Base-by-base conservation (phyloP, 495 filamentous ascomycete genomes). In the Xylaria scruposa region DNA sequence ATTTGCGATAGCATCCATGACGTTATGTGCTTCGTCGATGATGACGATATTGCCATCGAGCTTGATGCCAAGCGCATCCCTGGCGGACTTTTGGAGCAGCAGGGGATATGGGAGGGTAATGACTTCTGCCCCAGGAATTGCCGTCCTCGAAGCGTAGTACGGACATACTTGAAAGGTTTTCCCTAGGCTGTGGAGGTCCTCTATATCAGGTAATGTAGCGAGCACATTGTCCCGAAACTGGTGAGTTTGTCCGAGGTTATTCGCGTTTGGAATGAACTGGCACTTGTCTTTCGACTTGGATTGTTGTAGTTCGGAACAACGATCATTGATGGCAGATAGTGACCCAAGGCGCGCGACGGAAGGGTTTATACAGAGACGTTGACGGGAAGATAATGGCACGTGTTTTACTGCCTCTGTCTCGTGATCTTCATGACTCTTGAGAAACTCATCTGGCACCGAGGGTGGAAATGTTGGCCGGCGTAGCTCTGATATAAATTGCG, bases 21-120 rank as follows among this genome's bases (percentile, higher is more conserved):
- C 87, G 78, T 99, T 99, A 78, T 99, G 96, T 1, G 97, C 96
- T 83, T 99, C 96, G 76, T 99, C 96, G 73, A 99, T 93, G 54
- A 99, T 92, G 29, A 99, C 88, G 2, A 98, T 86, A 78, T 97
- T 95, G 8, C 89, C 91, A 74, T 95, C 94, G 12, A 99, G 81
- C 38, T 92, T 96, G 26, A 99, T 87, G 42, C 90, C 90, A 4
- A 99, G 86, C 5, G 96, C 94, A 69, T 98, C 94, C 54, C 96
- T 86, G 6, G 96, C 95, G 36, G 92, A 94, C 75, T 91, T 92
- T 75, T 98, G 96, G 36, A 99, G 84, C 0, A 99, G 85, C 29
- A 98, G 80, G 19, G 94, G 96, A 80, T 99, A 99, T 26, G 96
- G 96, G 53, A 99, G 85, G 0, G 97, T 98, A 40, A 98, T 90